phyloP scores from a whole-genome alignment of 2,329 filamentous ascomycete genomes.

The Penicillium sp. region DNA sequence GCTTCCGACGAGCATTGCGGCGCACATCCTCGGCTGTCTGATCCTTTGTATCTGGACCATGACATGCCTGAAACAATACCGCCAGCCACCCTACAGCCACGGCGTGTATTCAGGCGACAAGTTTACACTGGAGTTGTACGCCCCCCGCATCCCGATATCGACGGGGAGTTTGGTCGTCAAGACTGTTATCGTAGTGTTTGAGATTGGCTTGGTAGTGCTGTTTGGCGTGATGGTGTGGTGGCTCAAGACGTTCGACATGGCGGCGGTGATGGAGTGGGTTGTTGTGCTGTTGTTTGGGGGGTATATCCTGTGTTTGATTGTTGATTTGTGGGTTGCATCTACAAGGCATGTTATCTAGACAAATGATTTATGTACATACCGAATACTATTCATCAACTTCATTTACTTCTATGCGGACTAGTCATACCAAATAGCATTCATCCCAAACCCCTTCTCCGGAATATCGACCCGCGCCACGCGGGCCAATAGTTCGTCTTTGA shows the following conservation, averaged over 20 bases:
- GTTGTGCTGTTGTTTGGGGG: slow-evolving; percentile 8
- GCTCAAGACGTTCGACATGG: slow-evolving; percentile 4
- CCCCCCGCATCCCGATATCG: neutral
- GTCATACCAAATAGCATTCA: slow-evolving; percentile 97
- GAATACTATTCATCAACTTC: slow-evolving; percentile 97
- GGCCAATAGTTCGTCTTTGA: slow-evolving; percentile 75
- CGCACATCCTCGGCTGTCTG: slow-evolving; percentile 3
- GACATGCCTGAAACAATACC: neutral
- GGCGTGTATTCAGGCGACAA: slow-evolving; percentile 8
- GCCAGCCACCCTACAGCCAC: neutral
- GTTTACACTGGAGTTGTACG: neutral
- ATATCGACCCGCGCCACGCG: slow-evolving; percentile 74
- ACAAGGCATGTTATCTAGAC: too few relatives aligned
- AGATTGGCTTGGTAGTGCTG: neutral
- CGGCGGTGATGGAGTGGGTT: slow-evolving; percentile 11
- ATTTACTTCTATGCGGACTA: too few relatives aligned
- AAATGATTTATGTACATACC: slow-evolving; percentile 52
- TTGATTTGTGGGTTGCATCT: slow-evolving; percentile 13
- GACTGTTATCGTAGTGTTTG: slow-evolving; percentile 2
- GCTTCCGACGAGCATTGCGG: slow-evolving; percentile 5
- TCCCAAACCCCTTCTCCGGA: slow-evolving; percentile 83
- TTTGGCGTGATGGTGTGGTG: slow-evolving; percentile 11
- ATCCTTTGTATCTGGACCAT: slow-evolving; percentile 11
- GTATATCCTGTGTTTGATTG: slow-evolving; percentile 12
- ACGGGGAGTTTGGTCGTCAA: slow-evolving; percentile 5